Evolutionary conservation across 768 basidiomycete genomes (phyloP), one percentile per base, ranked within the genome.

Genomic region (Galerina marginata): DNA sequence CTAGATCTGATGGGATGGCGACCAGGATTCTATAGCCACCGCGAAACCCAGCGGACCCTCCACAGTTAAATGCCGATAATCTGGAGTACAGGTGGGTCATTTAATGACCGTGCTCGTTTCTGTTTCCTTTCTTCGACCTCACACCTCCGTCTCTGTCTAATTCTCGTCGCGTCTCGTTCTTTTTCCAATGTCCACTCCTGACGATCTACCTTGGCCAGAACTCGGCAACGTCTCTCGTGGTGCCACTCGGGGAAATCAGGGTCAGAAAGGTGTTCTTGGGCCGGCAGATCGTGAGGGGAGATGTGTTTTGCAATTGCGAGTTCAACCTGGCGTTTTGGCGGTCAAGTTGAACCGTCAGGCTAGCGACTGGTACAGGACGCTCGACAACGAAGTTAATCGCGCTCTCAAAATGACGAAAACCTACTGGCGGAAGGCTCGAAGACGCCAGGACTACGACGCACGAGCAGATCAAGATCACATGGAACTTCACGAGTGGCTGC

Each of bases 381-480:
- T 93, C 64, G 91, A 92, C 74, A 80, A 75, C 70, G 89, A 92
- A 74, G 91, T 93, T 60, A 92, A 86, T 69, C 84, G 86, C 63
- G 91, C 91, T 14, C 84, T 93, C 67, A 92, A 92, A 72, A 78
- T 91, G 65, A 93, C 91, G 29, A 93, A 92, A 76, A 92, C 90
- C 0, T 93, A 90, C 72, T 93, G 91, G 91, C 81, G 91, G 64
- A 93, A 93, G 70, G 83, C 87, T n/a, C 79, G 87, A 58, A 79
- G 91, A 74, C 86, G 91, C 62, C 91, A 93, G 75, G 91, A 92
- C 76, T 93, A 90, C 75, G 90, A 93, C 70, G 86, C 89, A 52
- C 86, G 88, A 50, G 91, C 91, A 1, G 91, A 93, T 78, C 91
- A 92, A 71, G 91, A 93, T 70, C 91, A 93, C 68, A 93, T 93